Conservation (phyloP, 73 alveolate genomes). For the Paramecium pentaurelia region DNA sequence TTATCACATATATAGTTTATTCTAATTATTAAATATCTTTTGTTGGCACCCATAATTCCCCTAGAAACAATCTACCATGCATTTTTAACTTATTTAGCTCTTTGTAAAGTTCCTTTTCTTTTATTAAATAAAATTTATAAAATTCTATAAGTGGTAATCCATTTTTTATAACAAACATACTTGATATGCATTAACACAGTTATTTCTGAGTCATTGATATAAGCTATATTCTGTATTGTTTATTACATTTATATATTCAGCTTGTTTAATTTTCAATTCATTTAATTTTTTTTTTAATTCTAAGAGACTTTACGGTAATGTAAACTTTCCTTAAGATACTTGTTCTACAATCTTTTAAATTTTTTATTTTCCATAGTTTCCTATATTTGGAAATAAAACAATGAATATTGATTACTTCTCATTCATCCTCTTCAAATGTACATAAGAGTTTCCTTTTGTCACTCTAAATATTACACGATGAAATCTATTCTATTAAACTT, state of each 20-base stretch:
- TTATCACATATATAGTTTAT: background rate
- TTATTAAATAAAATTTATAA: background rate
- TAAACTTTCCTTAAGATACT: background rate
- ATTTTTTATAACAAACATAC: background rate
- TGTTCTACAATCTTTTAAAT: background rate
- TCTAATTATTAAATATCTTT: background rate
- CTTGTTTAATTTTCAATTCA: background rate
- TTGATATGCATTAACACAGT: background rate
- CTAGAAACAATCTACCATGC: background rate
- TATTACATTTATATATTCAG: background rate
- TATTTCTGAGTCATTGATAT: background rate
- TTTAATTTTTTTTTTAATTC: background rate
- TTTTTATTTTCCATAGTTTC: background rate
- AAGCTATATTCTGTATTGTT: background rate
- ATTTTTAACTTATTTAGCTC: slow-evolving; percentile 8
- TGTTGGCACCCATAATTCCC: slow-evolving; percentile 29
- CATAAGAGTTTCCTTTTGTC: slow-evolving; percentile 49
- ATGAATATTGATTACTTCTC: background rate
- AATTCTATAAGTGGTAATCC: background rate
- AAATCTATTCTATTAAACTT: background rate
- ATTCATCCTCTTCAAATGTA: background rate
- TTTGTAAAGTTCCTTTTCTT: slow-evolving; percentile 10
- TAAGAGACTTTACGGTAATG: background rate
- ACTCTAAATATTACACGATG: slow-evolving; percentile 37
- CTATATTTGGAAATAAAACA: background rate